Percentiles rank a stretch among this genome's conserved stretches.
Conservation (phyloP, 495 filamentous ascomycete species). For the Acidomyces sp. region DNA sequence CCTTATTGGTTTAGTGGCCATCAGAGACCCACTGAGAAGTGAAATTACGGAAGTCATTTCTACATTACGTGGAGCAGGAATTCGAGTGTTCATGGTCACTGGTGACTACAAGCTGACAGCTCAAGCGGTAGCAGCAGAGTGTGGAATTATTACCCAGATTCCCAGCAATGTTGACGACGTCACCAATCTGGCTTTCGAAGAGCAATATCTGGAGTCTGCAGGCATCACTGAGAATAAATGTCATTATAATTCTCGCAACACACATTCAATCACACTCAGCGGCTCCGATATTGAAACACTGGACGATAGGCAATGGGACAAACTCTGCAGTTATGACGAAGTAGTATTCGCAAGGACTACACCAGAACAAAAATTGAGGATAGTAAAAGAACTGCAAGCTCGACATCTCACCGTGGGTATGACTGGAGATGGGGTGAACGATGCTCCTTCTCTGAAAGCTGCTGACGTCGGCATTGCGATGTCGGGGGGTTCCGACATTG, state of each 20-base stretch:
- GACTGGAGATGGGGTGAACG: conserved; percentile 46
- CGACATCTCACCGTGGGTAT: conserved; percentile 36
- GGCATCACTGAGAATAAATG: conserved; percentile 1
- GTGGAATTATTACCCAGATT: conserved; percentile 47
- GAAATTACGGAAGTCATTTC: conserved; percentile 50
- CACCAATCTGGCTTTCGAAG: conserved; percentile 26
- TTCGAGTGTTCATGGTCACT: conserved; percentile 60
- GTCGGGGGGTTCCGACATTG: conserved; percentile 43
- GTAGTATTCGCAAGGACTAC: conserved; percentile 60
- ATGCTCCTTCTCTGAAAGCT: conserved; percentile 43
- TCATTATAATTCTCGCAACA: background rate
- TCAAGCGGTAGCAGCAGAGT: conserved; percentile 51
- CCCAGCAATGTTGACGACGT: conserved; percentile 30
- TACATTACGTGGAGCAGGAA: conserved; percentile 46
- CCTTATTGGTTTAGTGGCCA: conserved; percentile 50
- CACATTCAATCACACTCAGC: conserved; percentile 36
- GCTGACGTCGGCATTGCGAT: conserved; percentile 44
- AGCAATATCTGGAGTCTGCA: conserved; percentile 1
- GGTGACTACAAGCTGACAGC: conserved; percentile 63
- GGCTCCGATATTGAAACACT: conserved; percentile 47
- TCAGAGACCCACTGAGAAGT: conserved; percentile 51
- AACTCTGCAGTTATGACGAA: conserved; percentile 44
- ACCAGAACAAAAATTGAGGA: conserved; percentile 63
- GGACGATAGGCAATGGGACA: conserved; percentile 44
- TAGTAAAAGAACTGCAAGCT: conserved; percentile 53